Evolutionary conservation across 2,329 filamentous ascomycete species (phyloP).

Genomic region (Cordyceps tenuipes): DNA sequence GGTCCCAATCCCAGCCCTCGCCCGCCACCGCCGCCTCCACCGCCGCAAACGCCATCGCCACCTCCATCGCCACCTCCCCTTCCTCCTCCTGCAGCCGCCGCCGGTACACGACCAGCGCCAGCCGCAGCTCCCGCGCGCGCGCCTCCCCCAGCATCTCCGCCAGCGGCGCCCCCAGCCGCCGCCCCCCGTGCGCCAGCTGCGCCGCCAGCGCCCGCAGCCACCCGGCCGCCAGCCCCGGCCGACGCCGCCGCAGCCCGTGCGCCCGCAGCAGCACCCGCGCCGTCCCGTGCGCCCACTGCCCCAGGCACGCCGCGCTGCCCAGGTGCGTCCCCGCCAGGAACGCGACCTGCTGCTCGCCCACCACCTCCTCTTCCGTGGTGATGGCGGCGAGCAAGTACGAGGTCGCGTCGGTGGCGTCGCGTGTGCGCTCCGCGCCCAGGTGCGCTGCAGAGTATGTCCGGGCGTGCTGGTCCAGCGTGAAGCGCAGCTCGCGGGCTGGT

Average conservation of each 20-base stretch:
- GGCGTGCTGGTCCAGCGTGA: conserved; percentile 36
- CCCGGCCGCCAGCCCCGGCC: conserved; percentile 35
- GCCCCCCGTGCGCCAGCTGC: conserved; percentile 46
- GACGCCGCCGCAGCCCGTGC: conserved; percentile 33
- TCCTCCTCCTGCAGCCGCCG: conserved; percentile 39
- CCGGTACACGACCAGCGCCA: conserved; percentile 46
- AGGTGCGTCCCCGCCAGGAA: conserved; percentile 50
- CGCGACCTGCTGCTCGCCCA: conserved; percentile 53
- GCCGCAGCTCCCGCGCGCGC: conserved; percentile 30
- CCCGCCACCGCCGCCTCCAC: conserved; percentile 27
- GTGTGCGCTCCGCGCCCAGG: conserved; percentile 31
- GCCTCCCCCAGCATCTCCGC: conserved; percentile 29
- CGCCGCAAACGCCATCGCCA: conserved; percentile 33
- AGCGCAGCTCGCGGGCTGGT: conserved; percentile 38
- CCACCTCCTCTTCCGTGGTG: conserved; percentile 28
- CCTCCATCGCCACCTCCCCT: conserved; percentile 23
- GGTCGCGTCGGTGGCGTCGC: conserved; percentile 41
- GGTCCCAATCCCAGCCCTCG: conserved; percentile 46
- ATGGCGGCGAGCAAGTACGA: conserved; percentile 36
- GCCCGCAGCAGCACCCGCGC: conserved; percentile 44
- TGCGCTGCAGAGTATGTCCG: conserved; percentile 34
- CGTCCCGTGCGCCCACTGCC: conserved; percentile 53
- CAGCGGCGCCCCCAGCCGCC: conserved; percentile 37
- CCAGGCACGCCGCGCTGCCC: conserved; percentile 49
- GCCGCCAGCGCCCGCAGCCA: conserved; percentile 44